Evolutionary conservation across 306 rosid species (phyloP).

Genomic region (Trifolium pratense): DNA sequence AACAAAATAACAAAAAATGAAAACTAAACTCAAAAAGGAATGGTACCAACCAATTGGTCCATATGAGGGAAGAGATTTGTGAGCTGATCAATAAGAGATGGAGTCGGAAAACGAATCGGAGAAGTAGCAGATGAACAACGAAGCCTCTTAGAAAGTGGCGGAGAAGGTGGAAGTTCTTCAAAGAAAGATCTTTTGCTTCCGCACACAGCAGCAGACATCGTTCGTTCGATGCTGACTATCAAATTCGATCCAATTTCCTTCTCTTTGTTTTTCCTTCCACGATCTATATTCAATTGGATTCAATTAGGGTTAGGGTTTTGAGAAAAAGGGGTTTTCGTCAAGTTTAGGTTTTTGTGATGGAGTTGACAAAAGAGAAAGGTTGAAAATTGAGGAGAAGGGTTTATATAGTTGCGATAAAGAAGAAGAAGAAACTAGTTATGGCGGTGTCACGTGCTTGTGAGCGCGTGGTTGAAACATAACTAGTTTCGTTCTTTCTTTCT

Average conservation of each 20-base stretch:
- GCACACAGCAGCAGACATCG: conserved; percentile 98
- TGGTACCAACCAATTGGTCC: conserved; percentile 58
- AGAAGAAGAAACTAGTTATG: background rate
- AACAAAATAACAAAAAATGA: background rate
- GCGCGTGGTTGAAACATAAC: conserved; percentile 20
- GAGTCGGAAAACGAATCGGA: conserved; percentile 66
- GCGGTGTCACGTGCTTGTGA: conserved; percentile 27
- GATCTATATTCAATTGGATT: background rate
- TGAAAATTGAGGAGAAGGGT: background rate
- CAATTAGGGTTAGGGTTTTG: conserved; percentile 35
- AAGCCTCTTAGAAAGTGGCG: conserved; percentile 80
- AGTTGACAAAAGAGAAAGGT: background rate
- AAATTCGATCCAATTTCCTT: conserved; percentile 36
- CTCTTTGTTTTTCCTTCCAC: background rate
- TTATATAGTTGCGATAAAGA: conserved; percentile 27
- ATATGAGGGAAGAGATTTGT: conserved; percentile 74
- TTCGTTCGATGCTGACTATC: conserved; percentile 46
- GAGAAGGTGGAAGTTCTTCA: conserved; percentile 95
- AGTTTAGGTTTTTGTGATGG: background rate
- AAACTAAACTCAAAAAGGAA: background rate
- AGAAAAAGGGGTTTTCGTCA: conserved; percentile 38
- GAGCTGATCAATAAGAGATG: conserved; percentile 71
- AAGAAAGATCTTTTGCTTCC: conserved; percentile 98
- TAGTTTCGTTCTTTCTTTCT: too few species aligned
- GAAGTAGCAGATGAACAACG: conserved; percentile 91